Percentiles rank a stretch among this genome's conserved stretches.
phyloP scores from a whole-genome alignment of 768 basidiomycete species.

The Trametes cubensis region DNA sequence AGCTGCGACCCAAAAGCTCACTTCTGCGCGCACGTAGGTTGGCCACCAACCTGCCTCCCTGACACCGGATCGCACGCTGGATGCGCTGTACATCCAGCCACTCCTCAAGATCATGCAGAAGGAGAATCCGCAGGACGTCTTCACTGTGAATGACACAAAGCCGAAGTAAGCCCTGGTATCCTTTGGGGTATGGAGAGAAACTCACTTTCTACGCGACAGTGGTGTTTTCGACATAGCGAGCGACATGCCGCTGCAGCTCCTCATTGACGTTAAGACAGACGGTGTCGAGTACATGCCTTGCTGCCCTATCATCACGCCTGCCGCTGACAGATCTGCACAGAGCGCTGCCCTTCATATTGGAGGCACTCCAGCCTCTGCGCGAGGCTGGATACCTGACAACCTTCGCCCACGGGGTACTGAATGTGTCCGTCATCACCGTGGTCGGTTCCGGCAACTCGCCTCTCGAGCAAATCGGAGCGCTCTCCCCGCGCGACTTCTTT shows the following conservation, averaged over 20 bases:
- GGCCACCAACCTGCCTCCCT: slow-evolving; percentile 50
- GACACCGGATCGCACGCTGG: slow-evolving; percentile 47
- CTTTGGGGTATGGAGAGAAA: not conserved
- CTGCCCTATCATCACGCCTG: not conserved
- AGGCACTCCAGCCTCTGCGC: slow-evolving; percentile 50
- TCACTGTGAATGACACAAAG: slow-evolving; percentile 43
- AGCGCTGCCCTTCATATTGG: slow-evolving; percentile 47
- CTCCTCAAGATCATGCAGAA: slow-evolving; percentile 43
- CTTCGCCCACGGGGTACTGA: slow-evolving; percentile 43
- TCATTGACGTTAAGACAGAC: slow-evolving; percentile 57
- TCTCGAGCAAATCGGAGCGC: slow-evolving; percentile 46
- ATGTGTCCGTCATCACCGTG: slow-evolving; percentile 42
- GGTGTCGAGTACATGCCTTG: slow-evolving; percentile 42
- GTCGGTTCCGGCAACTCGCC: slow-evolving; percentile 58
- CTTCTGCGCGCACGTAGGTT: slow-evolving; percentile 33
- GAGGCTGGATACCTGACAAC: slow-evolving; percentile 49
- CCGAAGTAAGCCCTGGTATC: slow-evolving; percentile 41
- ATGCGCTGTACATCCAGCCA: slow-evolving; percentile 53
- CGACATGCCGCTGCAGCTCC: slow-evolving; percentile 46
- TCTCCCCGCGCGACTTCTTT: slow-evolving; percentile 51
- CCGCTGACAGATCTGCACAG: slow-evolving; percentile 28
- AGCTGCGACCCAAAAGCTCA: not conserved
- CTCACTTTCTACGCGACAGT: slow-evolving; percentile 31
- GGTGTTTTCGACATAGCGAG: slow-evolving; percentile 54
- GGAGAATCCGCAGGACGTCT: slow-evolving; percentile 45